These are phyloP conservation scores for Tulasnella sp. DNA, from an alignment of 768 basidiomycete species.

Conservation along the genomic window DNA sequence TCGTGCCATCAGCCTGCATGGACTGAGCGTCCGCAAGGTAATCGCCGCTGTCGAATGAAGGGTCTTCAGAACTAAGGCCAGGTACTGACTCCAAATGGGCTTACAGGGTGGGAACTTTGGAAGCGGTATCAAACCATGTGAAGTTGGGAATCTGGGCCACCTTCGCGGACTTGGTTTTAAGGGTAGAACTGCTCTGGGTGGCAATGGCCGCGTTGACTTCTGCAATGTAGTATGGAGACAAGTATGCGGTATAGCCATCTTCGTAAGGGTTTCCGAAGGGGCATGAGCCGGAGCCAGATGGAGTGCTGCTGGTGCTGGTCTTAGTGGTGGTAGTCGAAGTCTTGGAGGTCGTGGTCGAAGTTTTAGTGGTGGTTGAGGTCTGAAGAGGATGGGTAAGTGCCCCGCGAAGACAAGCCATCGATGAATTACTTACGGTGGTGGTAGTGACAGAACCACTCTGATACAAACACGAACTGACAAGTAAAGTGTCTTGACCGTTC, in stretches of 20 bases:
- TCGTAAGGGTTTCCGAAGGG: constrained; percentile 49
- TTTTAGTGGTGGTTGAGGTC: background rate
- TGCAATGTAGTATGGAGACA: constrained; percentile 53
- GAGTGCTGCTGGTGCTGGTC: constrained; percentile 26
- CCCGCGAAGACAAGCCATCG: background rate
- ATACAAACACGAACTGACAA: constrained; percentile 21
- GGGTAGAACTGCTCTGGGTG: constrained; percentile 48
- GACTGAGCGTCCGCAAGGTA: constrained; percentile 54
- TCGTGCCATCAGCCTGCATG: constrained; percentile 39
- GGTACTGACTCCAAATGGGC: background rate
- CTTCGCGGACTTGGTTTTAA: constrained; percentile 48
- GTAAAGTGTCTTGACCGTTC: constrained; percentile 9
- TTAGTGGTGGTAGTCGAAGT: constrained; percentile 29
- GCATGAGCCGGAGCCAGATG: constrained; percentile 16
- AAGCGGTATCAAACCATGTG: constrained; percentile 56
- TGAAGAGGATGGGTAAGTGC: background rate
- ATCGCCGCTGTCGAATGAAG: constrained; percentile 44
- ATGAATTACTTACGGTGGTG: background rate
- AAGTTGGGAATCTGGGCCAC: constrained; percentile 59
- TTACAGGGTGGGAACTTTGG: constrained; percentile 49
- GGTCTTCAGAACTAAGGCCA: background rate
- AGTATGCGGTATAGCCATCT: constrained; percentile 47
- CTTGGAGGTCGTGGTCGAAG: constrained; percentile 26
- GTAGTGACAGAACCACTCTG: background rate
- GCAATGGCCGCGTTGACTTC: constrained; percentile 52